These are phyloP conservation scores for Lactarius quietus DNA, from an alignment of 768 basidiomycete genomes.

Conservation along the genomic window DNA sequence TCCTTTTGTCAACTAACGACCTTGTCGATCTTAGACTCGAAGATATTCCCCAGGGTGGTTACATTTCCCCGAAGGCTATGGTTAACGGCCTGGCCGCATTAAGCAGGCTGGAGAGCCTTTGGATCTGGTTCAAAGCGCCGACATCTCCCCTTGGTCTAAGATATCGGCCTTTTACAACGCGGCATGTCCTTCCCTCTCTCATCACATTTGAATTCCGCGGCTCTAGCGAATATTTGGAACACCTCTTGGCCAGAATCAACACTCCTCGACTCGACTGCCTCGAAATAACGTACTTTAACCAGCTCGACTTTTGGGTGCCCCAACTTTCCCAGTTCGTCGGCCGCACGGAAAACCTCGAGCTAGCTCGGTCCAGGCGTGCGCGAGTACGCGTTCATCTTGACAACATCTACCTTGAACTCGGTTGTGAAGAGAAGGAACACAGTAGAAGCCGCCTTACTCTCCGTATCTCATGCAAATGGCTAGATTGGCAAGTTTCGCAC, in stretches of 20 bases:
- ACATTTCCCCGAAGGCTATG: too few species aligned
- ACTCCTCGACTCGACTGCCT: not conserved
- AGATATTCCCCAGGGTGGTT: too few species aligned
- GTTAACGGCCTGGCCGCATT: not conserved
- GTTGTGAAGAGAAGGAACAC: not conserved
- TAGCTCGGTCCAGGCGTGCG: not conserved
- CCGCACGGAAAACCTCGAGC: not conserved
- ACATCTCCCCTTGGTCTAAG: too few species aligned
- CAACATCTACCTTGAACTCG: not conserved
- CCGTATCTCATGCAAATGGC: not conserved
- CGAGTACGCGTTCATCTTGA: not conserved
- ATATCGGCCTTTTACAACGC: not conserved
- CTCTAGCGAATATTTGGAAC: not conserved
- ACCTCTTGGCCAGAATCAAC: not conserved
- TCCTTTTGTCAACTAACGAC: not conserved
- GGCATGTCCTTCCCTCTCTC: not conserved
- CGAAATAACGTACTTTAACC: not conserved
- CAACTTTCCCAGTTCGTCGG: conserved; percentile 1
- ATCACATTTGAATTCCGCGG: conserved; percentile 6
- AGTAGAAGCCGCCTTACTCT: not conserved
- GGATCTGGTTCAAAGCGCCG: not conserved
- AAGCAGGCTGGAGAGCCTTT: not conserved
- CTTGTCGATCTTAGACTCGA: conserved; percentile 3
- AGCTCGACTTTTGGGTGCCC: not conserved
- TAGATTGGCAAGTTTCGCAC: conserved; percentile 9